Conservation (phyloP, 805 yeast genomes). For the Candida maltosa region DNA sequence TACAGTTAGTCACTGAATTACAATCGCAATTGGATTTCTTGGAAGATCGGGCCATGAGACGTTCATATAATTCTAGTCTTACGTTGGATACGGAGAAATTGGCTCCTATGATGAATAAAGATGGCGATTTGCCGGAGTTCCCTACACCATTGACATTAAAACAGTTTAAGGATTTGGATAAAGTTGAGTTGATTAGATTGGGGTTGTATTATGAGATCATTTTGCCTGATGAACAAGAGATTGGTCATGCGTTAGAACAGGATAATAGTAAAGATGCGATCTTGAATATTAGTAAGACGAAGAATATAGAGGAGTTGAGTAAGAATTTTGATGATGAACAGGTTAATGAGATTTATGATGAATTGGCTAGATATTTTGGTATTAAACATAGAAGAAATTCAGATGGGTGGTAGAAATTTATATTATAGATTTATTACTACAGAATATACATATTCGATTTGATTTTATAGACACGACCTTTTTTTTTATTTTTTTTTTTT, state of each 20-base stretch:
- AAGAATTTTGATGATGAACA: conserved; percentile 34
- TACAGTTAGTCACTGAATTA: conserved; percentile 82
- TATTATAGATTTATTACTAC: no score
- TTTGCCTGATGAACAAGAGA: conserved; percentile 54
- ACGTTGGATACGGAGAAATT: conserved; percentile 31
- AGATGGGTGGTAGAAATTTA: conserved; percentile 54
- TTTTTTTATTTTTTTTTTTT: no score
- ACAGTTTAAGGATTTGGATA: conserved; percentile 47
- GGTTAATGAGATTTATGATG: conserved; percentile 53
- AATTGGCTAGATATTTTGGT: conserved; percentile 69
- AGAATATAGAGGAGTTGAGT: conserved; percentile 3
- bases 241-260: conserved; percentile 5
- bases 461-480: no score
- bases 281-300: neutral
- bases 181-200: conserved; percentile 48
- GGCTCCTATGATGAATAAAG: conserved; percentile 75
- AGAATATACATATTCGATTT: no score
- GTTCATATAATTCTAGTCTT: conserved; percentile 57
- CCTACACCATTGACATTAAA: conserved; percentile 59
- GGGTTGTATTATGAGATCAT: conserved; percentile 74
- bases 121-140: conserved; percentile 64
- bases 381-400: conserved; percentile 50
- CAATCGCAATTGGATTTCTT: conserved; percentile 80
- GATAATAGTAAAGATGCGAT: conserved; percentile 2
- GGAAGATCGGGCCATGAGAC: conserved; percentile 73